Conservation (phyloP, 805 yeast genomes). For the Torulaspora franciscae region DNA sequence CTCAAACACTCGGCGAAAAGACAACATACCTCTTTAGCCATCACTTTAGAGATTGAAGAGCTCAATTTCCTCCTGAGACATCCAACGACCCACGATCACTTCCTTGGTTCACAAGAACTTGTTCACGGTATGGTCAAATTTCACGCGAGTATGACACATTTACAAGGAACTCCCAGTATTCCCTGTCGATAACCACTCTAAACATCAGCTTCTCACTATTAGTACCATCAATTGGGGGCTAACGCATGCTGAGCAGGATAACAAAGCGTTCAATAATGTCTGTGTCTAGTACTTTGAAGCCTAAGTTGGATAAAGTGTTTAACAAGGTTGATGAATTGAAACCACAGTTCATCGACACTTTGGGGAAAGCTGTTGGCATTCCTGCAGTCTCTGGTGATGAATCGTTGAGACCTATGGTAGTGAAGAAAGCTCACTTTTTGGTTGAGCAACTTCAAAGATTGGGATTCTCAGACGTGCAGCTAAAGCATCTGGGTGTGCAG, state of each 20-base stretch:
- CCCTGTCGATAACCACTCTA: background rate
- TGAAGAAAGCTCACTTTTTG: constrained; percentile 83
- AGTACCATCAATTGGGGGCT: background rate
- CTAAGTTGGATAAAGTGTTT: constrained; percentile 34
- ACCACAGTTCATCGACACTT: constrained; percentile 65
- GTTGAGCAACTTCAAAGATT: constrained; percentile 60
- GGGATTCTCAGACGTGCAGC: constrained; percentile 78
- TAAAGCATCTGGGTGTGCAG: constrained; percentile 80
- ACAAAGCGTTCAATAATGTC: constrained; percentile 13
- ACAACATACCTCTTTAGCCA: constrained; percentile 11
- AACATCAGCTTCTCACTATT: background rate
- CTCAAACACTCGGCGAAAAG: background rate
- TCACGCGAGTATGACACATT: constrained; percentile 1
- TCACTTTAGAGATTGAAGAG: background rate
- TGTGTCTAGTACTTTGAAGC: constrained; percentile 13
- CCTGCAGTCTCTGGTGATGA: constrained; percentile 95
- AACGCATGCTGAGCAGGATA: constrained; percentile 7
- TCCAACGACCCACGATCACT: background rate
- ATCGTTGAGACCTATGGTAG: constrained; percentile 78
- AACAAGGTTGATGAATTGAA: constrained; percentile 67
- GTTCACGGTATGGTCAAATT: background rate
- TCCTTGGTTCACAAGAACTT: background rate
- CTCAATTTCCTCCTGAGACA: background rate
- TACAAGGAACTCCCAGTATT: background rate
- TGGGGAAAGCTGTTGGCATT: constrained; percentile 82